phyloP scores from a whole-genome alignment of 1,139 yeast genomes.

The Debaryomyces fabryi region DNA sequence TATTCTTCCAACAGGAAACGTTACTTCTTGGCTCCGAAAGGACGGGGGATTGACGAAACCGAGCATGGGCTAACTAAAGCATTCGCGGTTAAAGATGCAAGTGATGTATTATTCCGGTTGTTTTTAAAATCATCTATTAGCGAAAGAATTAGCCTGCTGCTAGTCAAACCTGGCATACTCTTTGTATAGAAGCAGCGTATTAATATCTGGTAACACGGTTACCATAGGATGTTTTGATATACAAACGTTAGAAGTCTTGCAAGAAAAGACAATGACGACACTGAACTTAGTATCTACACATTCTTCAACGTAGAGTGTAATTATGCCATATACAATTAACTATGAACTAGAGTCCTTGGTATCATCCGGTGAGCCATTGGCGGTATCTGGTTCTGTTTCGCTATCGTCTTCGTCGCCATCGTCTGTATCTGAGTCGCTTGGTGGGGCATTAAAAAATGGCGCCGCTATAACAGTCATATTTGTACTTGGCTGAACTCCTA shows the following conservation, averaged over 20 bases:
- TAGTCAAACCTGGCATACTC: not conserved
- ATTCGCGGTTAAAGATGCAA: not conserved
- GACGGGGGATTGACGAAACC: not conserved
- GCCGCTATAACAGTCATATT: slow-evolving; percentile 39
- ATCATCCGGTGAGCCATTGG: slow-evolving; percentile 3
- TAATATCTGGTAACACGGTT: not conserved
- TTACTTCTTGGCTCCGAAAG: not conserved
- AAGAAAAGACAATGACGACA: not conserved
- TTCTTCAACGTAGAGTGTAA: not conserved
- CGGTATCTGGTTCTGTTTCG: slow-evolving; percentile 2
- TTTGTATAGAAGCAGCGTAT: not conserved
- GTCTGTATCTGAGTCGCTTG: slow-evolving; percentile 39
- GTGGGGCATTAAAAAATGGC: slow-evolving; percentile 45
- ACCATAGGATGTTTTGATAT: not conserved
- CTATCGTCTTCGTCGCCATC: slow-evolving; percentile 16
- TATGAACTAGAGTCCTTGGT: slow-evolving; percentile 3
- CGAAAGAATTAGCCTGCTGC: not conserved
- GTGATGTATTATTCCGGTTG: not conserved
- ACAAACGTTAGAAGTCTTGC: not conserved
- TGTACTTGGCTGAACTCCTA: slow-evolving; percentile 3
- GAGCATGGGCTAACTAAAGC: not conserved
- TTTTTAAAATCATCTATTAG: not conserved
- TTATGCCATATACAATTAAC: not conserved
- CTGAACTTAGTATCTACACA: not conserved
- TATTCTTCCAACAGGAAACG: not conserved